Evolutionary conservation across 306 rosid genomes (phyloP).

Genomic region (Inga leiocalycina): DNA sequence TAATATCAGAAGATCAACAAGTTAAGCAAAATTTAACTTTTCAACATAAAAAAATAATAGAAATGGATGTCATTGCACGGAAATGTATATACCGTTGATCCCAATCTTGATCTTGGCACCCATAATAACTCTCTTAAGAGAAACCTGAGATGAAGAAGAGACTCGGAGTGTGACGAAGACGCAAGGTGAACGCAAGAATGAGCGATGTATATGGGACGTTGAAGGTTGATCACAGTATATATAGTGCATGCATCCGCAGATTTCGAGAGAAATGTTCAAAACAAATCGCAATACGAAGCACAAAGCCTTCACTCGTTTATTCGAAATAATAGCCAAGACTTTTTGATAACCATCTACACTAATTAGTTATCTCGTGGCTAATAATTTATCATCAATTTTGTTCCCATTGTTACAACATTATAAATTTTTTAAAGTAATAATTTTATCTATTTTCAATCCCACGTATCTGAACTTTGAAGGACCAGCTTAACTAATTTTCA

Average conservation of each 20-base stretch:
- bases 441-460: no score
- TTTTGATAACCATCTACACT: no score
- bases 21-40: not conserved
- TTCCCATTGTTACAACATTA: not conserved
- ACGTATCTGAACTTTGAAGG: no score
- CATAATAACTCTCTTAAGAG: slow-evolving; percentile 47
- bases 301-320: not conserved
- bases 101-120: slow-evolving; percentile 71
- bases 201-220: no score
- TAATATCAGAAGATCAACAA: not conserved
- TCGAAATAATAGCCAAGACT: no score
- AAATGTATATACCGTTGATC: slow-evolving; percentile 57
- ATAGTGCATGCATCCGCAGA: not conserved
- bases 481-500: no score
- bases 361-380: no score
- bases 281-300: not conserved
- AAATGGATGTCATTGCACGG: not conserved
- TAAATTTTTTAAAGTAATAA: no score
- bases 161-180: not conserved
- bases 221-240: not conserved
- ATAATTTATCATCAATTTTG: no score
- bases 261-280: not conserved
- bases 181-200: not conserved
- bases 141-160: not conserved
- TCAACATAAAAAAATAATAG: not conserved